Evolutionary conservation across 345 rosid species (phyloP).

Genomic region (Hevea brasiliensis): DNA sequence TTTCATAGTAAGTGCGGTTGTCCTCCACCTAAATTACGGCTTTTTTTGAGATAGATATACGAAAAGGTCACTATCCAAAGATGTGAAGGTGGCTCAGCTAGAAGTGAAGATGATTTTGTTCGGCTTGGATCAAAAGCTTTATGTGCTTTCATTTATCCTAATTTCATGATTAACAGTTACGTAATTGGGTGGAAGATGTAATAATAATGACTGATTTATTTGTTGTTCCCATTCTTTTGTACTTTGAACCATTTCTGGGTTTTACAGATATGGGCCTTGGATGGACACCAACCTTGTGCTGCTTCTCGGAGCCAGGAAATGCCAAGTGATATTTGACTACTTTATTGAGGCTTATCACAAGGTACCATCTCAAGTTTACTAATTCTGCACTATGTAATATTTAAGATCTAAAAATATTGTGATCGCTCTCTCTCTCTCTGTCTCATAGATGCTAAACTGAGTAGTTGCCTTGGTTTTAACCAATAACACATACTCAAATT

Average conservation of each 20-base stretch:
- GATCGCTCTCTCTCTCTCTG: too few species aligned
- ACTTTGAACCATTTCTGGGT: not conserved
- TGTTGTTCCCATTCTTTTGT: not conserved
- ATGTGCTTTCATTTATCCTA: conserved; percentile 85
- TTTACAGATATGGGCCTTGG: conserved; percentile 87
- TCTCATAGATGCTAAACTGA: too few species aligned
- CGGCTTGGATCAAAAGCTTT: conserved; percentile 80
- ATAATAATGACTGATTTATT: not conserved
- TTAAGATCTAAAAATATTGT: too few species aligned
- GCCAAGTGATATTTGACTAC: conserved; percentile 82
- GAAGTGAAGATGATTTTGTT: conserved; percentile 36
- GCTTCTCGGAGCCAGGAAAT: conserved; percentile 70
- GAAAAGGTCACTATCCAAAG: conserved; percentile 86
- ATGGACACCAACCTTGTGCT: conserved; percentile 90
- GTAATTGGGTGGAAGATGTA: not conserved
- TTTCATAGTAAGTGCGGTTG: not conserved
- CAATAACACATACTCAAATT: too few species aligned
- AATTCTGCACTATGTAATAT: not conserved
- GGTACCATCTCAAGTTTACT: conserved; percentile 37
- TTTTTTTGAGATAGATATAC: conserved; percentile 40
- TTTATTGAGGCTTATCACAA: conserved; percentile 62
- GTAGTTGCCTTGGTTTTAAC: too few species aligned
- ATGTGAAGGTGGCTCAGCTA: conserved; percentile 56
- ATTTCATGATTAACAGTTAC: conserved; percentile 95
- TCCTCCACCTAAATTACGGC: conserved; percentile 8